Evolutionary conservation across 2,329 filamentous ascomycete species (phyloP).

Genomic region (Ceratocystis huliohia): DNA sequence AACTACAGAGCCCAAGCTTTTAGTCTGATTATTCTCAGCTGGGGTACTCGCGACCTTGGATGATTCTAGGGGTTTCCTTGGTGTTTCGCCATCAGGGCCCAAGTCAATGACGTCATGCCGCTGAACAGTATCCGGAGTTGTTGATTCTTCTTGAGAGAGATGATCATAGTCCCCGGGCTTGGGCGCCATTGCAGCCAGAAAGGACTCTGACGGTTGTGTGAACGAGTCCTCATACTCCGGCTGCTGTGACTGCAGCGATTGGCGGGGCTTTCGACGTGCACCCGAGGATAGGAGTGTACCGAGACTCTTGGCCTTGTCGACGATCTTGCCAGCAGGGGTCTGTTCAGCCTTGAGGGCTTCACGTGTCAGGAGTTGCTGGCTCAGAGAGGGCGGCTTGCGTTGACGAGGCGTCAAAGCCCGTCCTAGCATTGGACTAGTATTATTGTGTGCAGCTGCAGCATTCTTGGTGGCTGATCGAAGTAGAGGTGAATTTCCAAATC

Average conservation of each 20-base stretch:
- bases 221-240: constrained; percentile 7
- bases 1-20: neutral
- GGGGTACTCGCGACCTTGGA: neutral
- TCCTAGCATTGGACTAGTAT: constrained; percentile 16
- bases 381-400: constrained; percentile 27
- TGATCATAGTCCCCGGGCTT: neutral
- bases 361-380: constrained; percentile 27
- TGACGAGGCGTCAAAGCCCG: constrained; percentile 30
- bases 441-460: constrained; percentile 8
- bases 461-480: constrained; percentile 16
- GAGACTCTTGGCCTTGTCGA: neutral
- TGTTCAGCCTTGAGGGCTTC: constrained; percentile 25
- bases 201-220: constrained; percentile 10
- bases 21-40: neutral
- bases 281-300: constrained; percentile 15
- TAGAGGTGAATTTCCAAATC: constrained; percentile 16
- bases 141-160: constrained; percentile 7
- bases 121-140: constrained; percentile 1
- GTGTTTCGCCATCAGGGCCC: neutral
- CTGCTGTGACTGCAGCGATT: neutral
- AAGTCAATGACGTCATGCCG: neutral
- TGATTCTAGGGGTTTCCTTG: neutral
- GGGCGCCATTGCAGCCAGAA: neutral
- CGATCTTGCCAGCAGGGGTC: neutral
- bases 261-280: constrained; percentile 15